Percentiles rank a stretch among this genome's conserved stretches.
Evolutionary conservation across 1,139 yeast genomes (phyloP).

Genomic region (Ashbya aceris): DNA sequence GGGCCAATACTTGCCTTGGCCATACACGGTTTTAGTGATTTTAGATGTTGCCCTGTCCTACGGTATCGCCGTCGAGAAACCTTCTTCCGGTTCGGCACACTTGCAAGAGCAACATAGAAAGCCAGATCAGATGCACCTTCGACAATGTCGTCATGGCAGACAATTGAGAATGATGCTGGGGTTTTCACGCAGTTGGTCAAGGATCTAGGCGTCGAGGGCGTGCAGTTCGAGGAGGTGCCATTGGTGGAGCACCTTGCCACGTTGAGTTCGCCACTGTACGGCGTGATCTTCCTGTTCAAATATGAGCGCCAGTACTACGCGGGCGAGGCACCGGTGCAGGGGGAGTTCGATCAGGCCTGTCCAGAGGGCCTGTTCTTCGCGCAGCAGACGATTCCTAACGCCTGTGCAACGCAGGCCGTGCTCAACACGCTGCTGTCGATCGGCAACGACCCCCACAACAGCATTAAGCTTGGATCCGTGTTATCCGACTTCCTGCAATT

Average conservation of each 20-base stretch:
- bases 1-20: too few species aligned
- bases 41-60: too few species aligned
- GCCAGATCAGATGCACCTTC: background rate
- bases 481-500: constrained; percentile 43
- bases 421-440: constrained; percentile 40
- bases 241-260: constrained; percentile 43
- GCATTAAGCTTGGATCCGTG: constrained; percentile 42
- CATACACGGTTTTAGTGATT: too few species aligned
- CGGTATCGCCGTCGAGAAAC: background rate
- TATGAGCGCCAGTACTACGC: constrained; percentile 37
- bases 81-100: background rate
- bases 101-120: background rate
- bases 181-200: constrained; percentile 60
- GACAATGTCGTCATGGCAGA: constrained; percentile 41
- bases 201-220: constrained; percentile 44
- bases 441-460: constrained; percentile 29
- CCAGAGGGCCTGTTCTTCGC: constrained; percentile 48
- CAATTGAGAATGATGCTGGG: constrained; percentile 69
- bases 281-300: constrained; percentile 57
- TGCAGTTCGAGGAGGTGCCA: constrained; percentile 54
- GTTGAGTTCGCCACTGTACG: constrained; percentile 36
- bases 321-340: constrained; percentile 35
- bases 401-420: constrained; percentile 77
- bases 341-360: constrained; percentile 34
- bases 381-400: constrained; percentile 57